phyloP scores from a whole-genome alignment of 176 grass and related monocot genomes.

The Canna indica region DNA sequence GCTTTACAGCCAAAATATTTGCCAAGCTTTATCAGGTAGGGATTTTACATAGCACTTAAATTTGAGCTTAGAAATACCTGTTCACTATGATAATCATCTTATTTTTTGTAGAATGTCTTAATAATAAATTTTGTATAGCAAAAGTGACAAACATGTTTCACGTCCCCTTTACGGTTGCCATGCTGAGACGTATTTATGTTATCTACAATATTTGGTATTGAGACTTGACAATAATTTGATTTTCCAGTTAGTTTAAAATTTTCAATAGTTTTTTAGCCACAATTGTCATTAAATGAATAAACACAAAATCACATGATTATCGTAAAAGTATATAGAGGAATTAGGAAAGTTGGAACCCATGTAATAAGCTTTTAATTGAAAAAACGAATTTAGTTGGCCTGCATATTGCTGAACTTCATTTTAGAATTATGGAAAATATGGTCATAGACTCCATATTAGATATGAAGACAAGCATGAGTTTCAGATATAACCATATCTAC shows the following conservation, averaged over 20 bases:
- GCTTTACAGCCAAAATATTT: constrained; percentile 82
- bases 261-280: background rate
- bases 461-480: no score
- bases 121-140: background rate
- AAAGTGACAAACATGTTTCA: background rate
- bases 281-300: background rate
- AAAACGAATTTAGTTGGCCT: background rate
- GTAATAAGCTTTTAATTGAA: background rate
- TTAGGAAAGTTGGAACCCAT: background rate
- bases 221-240: background rate
- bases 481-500: no score
- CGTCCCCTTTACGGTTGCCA: background rate
- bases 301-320: background rate
- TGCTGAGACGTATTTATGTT: background rate
- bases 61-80: background rate
- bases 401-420: background rate
- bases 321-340: background rate
- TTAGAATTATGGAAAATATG: no score
- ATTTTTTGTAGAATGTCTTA: background rate
- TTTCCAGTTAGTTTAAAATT: background rate
- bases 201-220: background rate
- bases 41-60: background rate
- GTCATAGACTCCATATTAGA: no score
- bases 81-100: background rate
- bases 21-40: constrained; percentile 88